phyloP scores from a whole-genome alignment of 2,329 filamentous ascomycete species.

The Aspergillus sp. region DNA sequence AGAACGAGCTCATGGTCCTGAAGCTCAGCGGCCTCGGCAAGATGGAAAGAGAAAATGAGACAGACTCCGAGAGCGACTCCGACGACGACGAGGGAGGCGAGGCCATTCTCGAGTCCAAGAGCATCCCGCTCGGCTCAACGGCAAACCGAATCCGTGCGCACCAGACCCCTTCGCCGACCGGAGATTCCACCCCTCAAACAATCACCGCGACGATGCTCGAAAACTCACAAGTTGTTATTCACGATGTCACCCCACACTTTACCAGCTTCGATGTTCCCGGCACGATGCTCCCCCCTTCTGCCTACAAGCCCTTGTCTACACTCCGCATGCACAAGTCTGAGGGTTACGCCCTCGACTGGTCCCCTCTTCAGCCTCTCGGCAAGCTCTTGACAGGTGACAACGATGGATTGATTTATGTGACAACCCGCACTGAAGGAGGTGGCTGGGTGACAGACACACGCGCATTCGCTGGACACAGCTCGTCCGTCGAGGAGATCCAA shows the following conservation, averaged over 20 bases:
- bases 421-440: conserved; percentile 82
- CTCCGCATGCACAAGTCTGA: conserved; percentile 90
- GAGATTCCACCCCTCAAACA: conserved; percentile 75
- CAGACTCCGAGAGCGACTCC: conserved; percentile 70
- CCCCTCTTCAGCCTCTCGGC: conserved; percentile 75
- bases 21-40: conserved; percentile 90
- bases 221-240: conserved; percentile 83
- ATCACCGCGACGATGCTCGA: conserved; percentile 93
- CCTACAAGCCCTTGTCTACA: conserved; percentile 86
- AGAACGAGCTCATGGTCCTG: conserved; percentile 94
- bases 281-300: conserved; percentile 74
- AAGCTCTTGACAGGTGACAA: conserved; percentile 93
- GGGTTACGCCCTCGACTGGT: conserved; percentile 98
- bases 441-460: conserved; percentile 86
- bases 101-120: conserved; percentile 90
- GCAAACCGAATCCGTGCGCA: conserved; percentile 92
- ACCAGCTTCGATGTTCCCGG: conserved; percentile 89
- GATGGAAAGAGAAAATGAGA: conserved; percentile 76
- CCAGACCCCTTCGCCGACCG: conserved; percentile 69
- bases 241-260: conserved; percentile 91
- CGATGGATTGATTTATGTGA: conserved; percentile 85
- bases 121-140: conserved; percentile 81
- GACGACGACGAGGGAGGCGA: conserved; percentile 78
- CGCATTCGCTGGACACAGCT: conserved; percentile 80
- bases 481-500: conserved; percentile 91